Evolutionary conservation across 225 moss, liverwort and hornwort genomes (phyloP).

Genomic region (Sphagnum tenellum): DNA sequence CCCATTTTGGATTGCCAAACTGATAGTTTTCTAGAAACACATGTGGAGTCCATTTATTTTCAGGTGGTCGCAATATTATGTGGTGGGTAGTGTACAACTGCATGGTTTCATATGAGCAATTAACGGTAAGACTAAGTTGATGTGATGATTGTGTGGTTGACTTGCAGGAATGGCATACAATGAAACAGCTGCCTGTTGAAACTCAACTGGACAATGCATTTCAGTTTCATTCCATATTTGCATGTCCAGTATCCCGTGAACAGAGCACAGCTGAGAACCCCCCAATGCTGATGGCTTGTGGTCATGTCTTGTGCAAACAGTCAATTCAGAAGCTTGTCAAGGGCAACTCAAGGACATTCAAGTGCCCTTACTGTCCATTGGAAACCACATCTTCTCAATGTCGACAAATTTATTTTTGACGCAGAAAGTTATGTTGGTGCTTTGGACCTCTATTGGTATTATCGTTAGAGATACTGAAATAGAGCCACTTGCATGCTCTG

Average conservation of each 20-base stretch:
- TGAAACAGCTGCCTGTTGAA: slow-evolving; percentile 93
- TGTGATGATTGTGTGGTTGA: no score
- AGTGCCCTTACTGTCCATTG: slow-evolving; percentile 57
- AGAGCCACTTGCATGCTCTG: slow-evolving; percentile 26
- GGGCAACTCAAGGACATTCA: slow-evolving; percentile 57
- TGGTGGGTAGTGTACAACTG: no score
- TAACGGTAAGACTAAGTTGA: no score
- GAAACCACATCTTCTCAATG: slow-evolving; percentile 47
- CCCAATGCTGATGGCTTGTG: slow-evolving; percentile 98
- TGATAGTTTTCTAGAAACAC: no score
- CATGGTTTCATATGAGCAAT: no score
- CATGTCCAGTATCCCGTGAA: slow-evolving; percentile 90
- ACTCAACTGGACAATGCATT: slow-evolving; percentile 78
- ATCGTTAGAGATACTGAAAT: slow-evolving; percentile 1
- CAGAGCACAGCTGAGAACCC: slow-evolving; percentile 89
- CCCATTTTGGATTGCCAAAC: no score
- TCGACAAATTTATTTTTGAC: slow-evolving; percentile 54
- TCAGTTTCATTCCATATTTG: slow-evolving; percentile 95
- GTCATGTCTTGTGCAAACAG: slow-evolving; percentile 96
- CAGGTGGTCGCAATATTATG: no score
- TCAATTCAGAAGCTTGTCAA: slow-evolving; percentile 79
- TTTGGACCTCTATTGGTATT: not conserved
- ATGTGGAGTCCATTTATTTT: no score
- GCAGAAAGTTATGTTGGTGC: slow-evolving; percentile 4
- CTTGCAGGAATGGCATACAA: slow-evolving; percentile 72